A percentile compares a stretch with the other conserved stretches of the same genome.
Evolutionary conservation across 169 alveolate genomes (phyloP).

Genomic region (Plasmodium inui): DNA sequence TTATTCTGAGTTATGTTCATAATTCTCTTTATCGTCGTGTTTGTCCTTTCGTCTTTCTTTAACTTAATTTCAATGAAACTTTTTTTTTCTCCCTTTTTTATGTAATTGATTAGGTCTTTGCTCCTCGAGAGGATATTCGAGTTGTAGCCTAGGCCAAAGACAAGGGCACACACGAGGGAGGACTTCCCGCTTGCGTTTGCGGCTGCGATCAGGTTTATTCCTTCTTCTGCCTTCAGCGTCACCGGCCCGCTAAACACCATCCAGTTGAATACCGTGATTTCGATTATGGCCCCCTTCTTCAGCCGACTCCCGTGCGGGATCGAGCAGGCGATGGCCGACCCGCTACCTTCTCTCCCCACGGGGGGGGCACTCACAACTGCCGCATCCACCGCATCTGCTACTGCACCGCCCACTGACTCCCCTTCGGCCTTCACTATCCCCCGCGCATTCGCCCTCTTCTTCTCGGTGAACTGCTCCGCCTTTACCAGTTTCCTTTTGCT

Average conservation of each 20-base stretch:
- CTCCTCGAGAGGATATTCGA: conserved; percentile 77
- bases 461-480: background rate
- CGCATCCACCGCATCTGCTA: background rate
- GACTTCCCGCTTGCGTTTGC: conserved; percentile 85
- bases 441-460: background rate
- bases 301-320: background rate
- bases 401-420: background rate
- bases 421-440: background rate
- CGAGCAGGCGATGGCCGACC: no score
- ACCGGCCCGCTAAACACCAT: conserved; percentile 86
- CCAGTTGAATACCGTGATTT: conserved; percentile 81
- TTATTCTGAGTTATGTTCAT: conserved; percentile 36
- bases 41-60: conserved; percentile 22
- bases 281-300: conserved; percentile 49
- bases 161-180: conserved; percentile 84
- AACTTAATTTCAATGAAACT: conserved; percentile 57
- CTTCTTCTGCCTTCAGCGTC: conserved; percentile 76
- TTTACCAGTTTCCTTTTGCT: conserved; percentile 16
- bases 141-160: conserved; percentile 81
- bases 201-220: conserved; percentile 84
- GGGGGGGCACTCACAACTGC: no score
- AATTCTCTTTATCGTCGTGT: conserved; percentile 34
- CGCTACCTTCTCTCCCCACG: no score
- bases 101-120: conserved; percentile 76
- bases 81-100: conserved; percentile 78